A percentile compares a stretch with the other conserved stretches of the same genome.
Evolutionary conservation across 768 basidiomycete species (phyloP).

Genomic region (Krasilnikovozyma curviuscula): DNA sequence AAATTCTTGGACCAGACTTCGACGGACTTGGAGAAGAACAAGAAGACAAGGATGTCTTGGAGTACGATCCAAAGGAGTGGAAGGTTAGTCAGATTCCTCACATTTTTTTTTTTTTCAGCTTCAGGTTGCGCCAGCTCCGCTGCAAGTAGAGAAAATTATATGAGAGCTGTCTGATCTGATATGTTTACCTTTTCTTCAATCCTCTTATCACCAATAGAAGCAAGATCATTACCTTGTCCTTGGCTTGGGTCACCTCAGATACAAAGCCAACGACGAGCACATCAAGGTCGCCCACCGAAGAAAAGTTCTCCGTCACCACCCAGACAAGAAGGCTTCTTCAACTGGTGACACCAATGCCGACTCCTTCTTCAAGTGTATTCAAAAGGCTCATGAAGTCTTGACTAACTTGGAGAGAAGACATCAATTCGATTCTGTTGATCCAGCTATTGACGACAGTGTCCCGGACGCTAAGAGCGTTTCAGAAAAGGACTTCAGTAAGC

Average conservation of each 20-base stretch:
- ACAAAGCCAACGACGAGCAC: conserved; percentile 68
- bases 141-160: not conserved
- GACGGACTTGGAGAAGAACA: conserved; percentile 72
- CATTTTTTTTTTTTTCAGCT: not conserved
- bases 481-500: conserved; percentile 19
- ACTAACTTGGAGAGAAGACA: conserved; percentile 67
- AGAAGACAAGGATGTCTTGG: conserved; percentile 48
- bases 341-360: conserved; percentile 83
- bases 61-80: conserved; percentile 93
- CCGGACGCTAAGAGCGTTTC: conserved; percentile 31
- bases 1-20: conserved; percentile 56
- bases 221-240: conserved; percentile 97
- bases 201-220: conserved; percentile 37
- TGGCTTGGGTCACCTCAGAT: conserved; percentile 74
- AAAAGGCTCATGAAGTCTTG: conserved; percentile 91
- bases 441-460: conserved; percentile 49
- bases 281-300: conserved; percentile 95
- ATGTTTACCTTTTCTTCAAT: not conserved
- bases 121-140: not conserved
- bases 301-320: conserved; percentile 97
- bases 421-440: conserved; percentile 94
- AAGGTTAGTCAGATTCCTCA: conserved; percentile 46
- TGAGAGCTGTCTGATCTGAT: not conserved
- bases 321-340: conserved; percentile 75
- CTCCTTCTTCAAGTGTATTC: conserved; percentile 98